Conservation (phyloP, 257 asterid genomes). For the Coffea eugenioides region DNA sequence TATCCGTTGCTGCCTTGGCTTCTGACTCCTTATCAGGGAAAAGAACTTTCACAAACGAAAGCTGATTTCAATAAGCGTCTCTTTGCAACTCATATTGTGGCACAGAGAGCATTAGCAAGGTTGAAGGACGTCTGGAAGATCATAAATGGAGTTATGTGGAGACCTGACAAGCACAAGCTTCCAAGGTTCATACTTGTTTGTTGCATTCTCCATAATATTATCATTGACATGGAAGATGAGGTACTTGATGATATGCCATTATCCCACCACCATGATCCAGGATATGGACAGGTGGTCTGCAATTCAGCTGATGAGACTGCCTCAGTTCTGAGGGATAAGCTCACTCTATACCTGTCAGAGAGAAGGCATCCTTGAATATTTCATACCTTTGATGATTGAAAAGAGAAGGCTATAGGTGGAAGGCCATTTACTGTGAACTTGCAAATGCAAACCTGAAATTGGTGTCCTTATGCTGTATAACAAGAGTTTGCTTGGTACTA, state of each 20-base stretch:
- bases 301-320: slow-evolving; percentile 47
- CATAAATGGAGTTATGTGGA: slow-evolving; percentile 78
- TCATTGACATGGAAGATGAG: slow-evolving; percentile 72
- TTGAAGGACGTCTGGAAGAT: slow-evolving; percentile 80
- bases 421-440: background rate
- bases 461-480: background rate
- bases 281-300: slow-evolving; percentile 52
- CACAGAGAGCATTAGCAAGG: slow-evolving; percentile 58
- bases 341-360: slow-evolving; percentile 40
- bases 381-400: background rate
- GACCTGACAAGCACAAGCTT: slow-evolving; percentile 83
- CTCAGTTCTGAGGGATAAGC: slow-evolving; percentile 47
- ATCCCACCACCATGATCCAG: slow-evolving; percentile 54
- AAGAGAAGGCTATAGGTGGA: background rate
- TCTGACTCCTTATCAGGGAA: slow-evolving; percentile 65
- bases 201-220: slow-evolving; percentile 86
- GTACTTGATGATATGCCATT: slow-evolving; percentile 33
- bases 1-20: slow-evolving; percentile 82
- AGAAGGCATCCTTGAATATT: slow-evolving; percentile 20
- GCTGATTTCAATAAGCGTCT: slow-evolving; percentile 54
- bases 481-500: too few species aligned
- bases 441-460: background rate
- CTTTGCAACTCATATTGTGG: slow-evolving; percentile 47
- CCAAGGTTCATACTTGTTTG: slow-evolving; percentile 84
- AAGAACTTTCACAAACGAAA: slow-evolving; percentile 38